Percentiles rank a stretch among this genome's conserved stretches.
These are phyloP conservation scores for Fusarium udum DNA, from an alignment of 2,329 filamentous ascomycete genomes.

Conservation along the genomic window DNA sequence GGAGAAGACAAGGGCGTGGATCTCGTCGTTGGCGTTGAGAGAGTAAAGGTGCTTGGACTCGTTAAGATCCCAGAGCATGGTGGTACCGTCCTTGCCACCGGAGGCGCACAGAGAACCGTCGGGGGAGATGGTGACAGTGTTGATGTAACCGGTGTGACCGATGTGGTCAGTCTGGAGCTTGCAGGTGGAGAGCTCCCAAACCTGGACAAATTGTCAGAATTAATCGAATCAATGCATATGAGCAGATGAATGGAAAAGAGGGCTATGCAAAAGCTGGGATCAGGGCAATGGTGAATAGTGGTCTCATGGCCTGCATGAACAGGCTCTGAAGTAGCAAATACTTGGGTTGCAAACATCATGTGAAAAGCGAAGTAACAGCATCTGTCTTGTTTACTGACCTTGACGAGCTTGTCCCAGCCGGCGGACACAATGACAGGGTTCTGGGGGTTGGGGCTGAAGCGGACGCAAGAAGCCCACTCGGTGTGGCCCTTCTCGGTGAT, in stretches of 20 bases:
- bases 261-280: constrained; percentile 54
- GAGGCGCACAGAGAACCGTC: constrained; percentile 99
- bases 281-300: constrained; percentile 88
- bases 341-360: constrained; percentile 95
- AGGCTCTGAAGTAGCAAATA: constrained; percentile 99
- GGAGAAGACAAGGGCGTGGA: constrained; percentile 99
- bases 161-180: constrained; percentile 99
- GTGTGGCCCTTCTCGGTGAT: constrained; percentile 99
- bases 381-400: constrained; percentile 73
- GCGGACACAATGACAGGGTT: constrained; percentile 99
- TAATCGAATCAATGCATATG: background rate
- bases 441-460: constrained; percentile 99
- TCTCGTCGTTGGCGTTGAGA: constrained; percentile 98
- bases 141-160: constrained; percentile 99
- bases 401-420: constrained; percentile 99
- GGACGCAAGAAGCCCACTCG: constrained; percentile 99
- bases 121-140: constrained; percentile 99
- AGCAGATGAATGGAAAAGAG: constrained; percentile 2
- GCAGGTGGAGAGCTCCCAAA: constrained; percentile 99
- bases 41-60: constrained; percentile 99
- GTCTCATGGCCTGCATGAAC: constrained; percentile 88
- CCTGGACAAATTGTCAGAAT: constrained; percentile 62
- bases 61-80: constrained; percentile 99
- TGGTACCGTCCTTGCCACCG: constrained; percentile 99
- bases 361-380: constrained; percentile 41